Evolutionary conservation across 495 filamentous ascomycete species (phyloP), one percentile per base, ranked within the genome.

Genomic region (Xylaria curta): DNA sequence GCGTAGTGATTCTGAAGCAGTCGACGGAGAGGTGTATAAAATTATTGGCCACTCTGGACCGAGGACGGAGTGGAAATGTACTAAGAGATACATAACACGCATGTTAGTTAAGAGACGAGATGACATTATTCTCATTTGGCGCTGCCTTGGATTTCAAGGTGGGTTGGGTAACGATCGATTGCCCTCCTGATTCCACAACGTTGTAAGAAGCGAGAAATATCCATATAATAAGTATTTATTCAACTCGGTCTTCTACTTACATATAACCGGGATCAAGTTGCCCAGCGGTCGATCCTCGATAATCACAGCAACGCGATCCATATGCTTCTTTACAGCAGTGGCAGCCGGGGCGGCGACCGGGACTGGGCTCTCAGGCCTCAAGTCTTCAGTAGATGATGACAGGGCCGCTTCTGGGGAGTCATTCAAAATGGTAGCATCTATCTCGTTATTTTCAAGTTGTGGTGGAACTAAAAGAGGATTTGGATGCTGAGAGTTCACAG

Each of bases 61-160:
- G 9, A 81, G 74, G 9, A 81, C 76, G 49, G 71, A 70, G 40
- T 72, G 51, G 60, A 81, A 81, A 46, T 81, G 79, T 4, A 81
- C 60, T 56, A 62, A 17, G 12, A 6, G 36, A 21, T 12, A 61
- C 40, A 44, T 8, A 38, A 8, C 13, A 38, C n/a, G 62, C 31
- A 58, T 69, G 44, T 58, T 36, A 72, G 10, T 3, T 1, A 36
- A 56, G 3, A 4, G 12, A 58, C 17, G 17, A 58, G 15, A 9
- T 12, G 21, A 12, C 3, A 8, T 4, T 26, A 7, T 26, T 53
- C 49, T 24, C 10, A 53, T 53, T 24, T 8, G 9, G 9, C 5
- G n/a, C 7, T 7, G 7, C 0, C 21, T 21, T 10, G n/a, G 7
- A 6, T 1, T 24, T 8, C 21, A 51, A 9, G 47, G 47, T n/a